Base-by-base conservation (phyloP, 768 basidiomycete species). In the Boletus sensibilis region DNA sequence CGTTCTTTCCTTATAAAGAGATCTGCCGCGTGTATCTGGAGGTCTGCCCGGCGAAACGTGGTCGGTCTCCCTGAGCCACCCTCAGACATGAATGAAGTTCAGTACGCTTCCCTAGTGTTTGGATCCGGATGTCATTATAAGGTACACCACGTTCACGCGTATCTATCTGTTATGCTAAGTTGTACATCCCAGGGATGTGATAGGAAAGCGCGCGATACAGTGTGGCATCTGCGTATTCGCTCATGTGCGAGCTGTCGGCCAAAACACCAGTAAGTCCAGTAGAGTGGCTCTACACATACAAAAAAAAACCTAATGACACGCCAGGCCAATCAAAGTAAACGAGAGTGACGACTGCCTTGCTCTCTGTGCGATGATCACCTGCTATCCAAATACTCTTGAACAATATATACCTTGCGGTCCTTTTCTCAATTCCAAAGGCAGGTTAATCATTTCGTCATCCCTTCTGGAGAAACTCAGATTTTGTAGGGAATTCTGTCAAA, bases 31-130 rank as follows among this genome's bases (percentile, higher is more conserved):
- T 60, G 72, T 57, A 50, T 74, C 63, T 62, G 74, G 72, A 64
- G 56, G 29, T 57, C 69, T 25, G 73, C 77, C 34, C 72, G 76
- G 21, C 48, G 57, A 42, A 74, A 74, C 51, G 59, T 82, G 33
- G 61, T 56, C 20, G 73, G 64, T 18, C 64, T 84, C 27, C 83
- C 82, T 4, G 72, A 75, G 25, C 76, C 72, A 38, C 82, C 80
- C 13, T 50, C 67, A n/a, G 77, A 73, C 43, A 71, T 83, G 72
- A 72, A 58, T 29, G 81, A 84, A 59, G 72, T 79, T n/a, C 75
- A 76, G 49, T 84, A 76, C 64, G 78, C 78, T 5, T 76, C 78
- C 54, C 74, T 85, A 27, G 71, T 69, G 7, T 85, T 79, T 62
- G 79, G 77, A 31, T 72, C 68, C 6, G 70, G 70, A 55, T 85